Conservation (phyloP, 83 land plant species). For the Diphasiastrum complanatum region DNA sequence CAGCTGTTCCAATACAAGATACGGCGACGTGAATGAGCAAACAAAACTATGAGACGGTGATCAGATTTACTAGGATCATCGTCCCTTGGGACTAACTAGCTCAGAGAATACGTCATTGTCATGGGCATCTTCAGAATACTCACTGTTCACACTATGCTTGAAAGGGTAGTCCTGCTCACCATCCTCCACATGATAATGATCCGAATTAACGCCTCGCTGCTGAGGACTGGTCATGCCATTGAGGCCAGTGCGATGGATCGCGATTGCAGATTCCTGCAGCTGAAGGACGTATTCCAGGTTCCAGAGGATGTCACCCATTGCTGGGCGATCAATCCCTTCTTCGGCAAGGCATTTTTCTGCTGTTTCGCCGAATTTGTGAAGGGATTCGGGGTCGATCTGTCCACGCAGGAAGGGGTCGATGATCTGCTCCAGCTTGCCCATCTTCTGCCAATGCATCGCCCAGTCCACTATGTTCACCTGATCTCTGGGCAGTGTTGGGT, state of each 20-base stretch:
- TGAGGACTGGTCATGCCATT: neutral
- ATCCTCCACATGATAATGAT: neutral
- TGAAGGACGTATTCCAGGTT: conserved; percentile 8
- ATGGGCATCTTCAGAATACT: neutral
- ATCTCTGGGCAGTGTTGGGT: conserved; percentile 9
- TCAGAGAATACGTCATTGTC: neutral
- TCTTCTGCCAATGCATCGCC: no score
- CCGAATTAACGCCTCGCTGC: neutral
- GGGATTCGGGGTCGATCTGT: neutral
- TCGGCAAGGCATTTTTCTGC: conserved; percentile 9
- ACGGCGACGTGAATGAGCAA: no score
- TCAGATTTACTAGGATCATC: no score
- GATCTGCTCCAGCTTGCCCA: conserved; percentile 8
- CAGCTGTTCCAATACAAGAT: no score
- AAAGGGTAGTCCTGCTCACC: neutral
- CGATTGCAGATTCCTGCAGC: conserved; percentile 3
- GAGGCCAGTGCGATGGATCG: neutral
- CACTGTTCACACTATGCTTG: neutral
- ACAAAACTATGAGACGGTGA: no score
- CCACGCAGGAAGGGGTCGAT: conserved; percentile 4
- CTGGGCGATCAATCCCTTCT: neutral
- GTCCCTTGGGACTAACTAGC: neutral
- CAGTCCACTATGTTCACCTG: conserved; percentile 12
- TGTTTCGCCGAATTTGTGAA: neutral
- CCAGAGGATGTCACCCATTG: conserved; percentile 11